Base-by-base conservation (phyloP, 805 yeast genomes). In the Cyberlindnera xishuangbannaensis region DNA sequence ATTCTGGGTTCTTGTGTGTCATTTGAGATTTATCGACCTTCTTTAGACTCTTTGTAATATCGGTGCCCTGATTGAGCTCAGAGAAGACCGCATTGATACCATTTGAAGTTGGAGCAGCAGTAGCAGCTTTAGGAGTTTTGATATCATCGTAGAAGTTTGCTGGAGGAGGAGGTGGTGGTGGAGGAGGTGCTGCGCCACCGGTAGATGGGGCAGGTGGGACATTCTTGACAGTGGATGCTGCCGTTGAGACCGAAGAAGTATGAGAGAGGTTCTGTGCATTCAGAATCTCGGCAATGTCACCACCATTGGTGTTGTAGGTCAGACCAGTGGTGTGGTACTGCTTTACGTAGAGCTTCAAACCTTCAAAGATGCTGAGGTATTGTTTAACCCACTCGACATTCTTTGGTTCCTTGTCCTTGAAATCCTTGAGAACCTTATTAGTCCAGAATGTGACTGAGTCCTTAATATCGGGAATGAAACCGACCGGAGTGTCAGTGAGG, bases 121-220 rank as follows among this genome's bases (percentile, higher is more conserved):
- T 33, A 6, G 55, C 36, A 9, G 58, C 31, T 10, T 36, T 36
- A 15, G 57, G 28, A 2, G 44, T 18, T 31, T 34, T 50, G 2
- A 51, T 54, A 37, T 72, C 76, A 26, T 44, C 55, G 51, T 76
- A 83, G 23, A 82, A 65, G 36, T 78, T 63, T 8, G 94, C 78
- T 18, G 95, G 90, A 8, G 95, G 95, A 4, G 95, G 95, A 2
- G 95, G 95, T 3, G 97, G 97, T n/a, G 95, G 95, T 3, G 95
- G 95, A 2, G 97, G 97, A 13, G 95, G 94, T 6, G 88, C 84
- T 15, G 78, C 79, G 26, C 81, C 71, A 33, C 77, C 65, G 9
- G 90, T 76, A 15, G 94, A 83, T n/a, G 95, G 92, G 3, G 95
- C 85, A 6, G 95, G 88, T 5, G 95, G 82, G 3, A 73, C 50